Conservation (phyloP, 1,284 basidiomycete genomes). For the Chiua sp. region DNA sequence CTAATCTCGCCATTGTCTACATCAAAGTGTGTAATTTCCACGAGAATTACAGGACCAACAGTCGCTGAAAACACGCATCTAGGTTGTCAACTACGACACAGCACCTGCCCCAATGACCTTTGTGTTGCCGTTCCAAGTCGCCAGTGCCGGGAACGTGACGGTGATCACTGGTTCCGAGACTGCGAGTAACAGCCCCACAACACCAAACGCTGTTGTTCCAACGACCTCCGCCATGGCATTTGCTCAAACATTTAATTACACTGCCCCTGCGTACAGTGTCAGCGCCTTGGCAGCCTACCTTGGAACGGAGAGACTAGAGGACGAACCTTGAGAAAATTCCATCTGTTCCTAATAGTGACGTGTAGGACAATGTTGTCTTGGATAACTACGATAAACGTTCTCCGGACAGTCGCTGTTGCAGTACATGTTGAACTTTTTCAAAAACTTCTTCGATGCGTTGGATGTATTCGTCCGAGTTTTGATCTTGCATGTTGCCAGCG, state of each 20-base stretch:
- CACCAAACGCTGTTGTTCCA: constrained; percentile 53
- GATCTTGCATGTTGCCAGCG: constrained; percentile 71
- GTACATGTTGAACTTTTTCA: constrained; percentile 15
- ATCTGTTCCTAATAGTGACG: background rate
- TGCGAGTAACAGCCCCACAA: constrained; percentile 59
- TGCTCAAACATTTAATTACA: constrained; percentile 57
- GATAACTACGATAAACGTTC: background rate
- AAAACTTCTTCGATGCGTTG: constrained; percentile 39
- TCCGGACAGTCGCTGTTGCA: constrained; percentile 20
- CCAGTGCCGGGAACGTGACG: constrained; percentile 47
- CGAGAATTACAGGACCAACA: background rate
- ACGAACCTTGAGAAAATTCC: background rate
- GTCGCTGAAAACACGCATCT: background rate
- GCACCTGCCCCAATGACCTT: constrained; percentile 52
- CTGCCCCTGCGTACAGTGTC: constrained; percentile 63
- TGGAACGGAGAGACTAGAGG: background rate
- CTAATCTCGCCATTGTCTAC: constrained; percentile 46
- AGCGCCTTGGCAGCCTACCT: constrained; percentile 46
- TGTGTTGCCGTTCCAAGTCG: constrained; percentile 58
- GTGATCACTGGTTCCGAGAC: constrained; percentile 53
- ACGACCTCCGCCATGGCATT: constrained; percentile 49
- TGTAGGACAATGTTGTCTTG: background rate
- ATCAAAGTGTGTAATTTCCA: constrained; percentile 54
- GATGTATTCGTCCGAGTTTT: constrained; percentile 66
- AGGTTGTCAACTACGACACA: constrained; percentile 60